Conservation (phyloP, 371 early-diverging fungal species). For the Mucor saturninus region DNA sequence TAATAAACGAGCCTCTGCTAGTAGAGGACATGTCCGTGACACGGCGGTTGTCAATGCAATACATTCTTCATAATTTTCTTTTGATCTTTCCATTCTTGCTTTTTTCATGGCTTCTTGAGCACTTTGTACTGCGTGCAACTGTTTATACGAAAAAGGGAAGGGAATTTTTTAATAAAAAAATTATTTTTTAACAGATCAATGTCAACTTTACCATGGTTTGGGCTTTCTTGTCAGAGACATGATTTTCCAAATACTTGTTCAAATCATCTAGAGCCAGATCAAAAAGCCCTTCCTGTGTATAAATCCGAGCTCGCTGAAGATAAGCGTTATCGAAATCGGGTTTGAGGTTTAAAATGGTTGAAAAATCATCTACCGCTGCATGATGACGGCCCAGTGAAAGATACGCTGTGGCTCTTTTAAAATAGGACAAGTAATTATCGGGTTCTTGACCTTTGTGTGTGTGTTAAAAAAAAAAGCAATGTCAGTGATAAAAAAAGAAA, state of each 20-base stretch:
- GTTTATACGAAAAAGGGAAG: background rate
- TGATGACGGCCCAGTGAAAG: constrained; percentile 74
- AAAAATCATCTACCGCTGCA: constrained; percentile 81
- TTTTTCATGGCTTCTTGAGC: constrained; percentile 4
- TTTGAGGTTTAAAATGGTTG: constrained; percentile 78
- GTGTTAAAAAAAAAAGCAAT: background rate
- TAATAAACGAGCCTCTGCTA: constrained; percentile 21
- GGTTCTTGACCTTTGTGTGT: constrained; percentile 62
- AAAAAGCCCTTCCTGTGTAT: constrained; percentile 74
- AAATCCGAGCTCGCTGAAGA: constrained; percentile 80
- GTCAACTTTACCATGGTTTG: constrained; percentile 27
- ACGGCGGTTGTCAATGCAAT: constrained; percentile 14
- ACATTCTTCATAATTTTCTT: constrained; percentile 9
- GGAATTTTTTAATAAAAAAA: background rate
- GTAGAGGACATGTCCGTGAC: constrained; percentile 8
- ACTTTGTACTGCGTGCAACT: constrained; percentile 1
- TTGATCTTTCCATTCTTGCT: constrained; percentile 12
- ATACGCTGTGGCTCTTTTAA: constrained; percentile 84
- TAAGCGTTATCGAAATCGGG: constrained; percentile 86
- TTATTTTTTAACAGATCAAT: too few species aligned
- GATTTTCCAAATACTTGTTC: background rate
- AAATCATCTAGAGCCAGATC: constrained; percentile 63
- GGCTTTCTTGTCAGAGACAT: constrained; percentile 42
- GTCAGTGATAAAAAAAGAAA: constrained; percentile 9
- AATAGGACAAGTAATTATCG: constrained; percentile 79